Conservation (phyloP, 345 rosid genomes). For the Eucalyptus lansdowneana region DNA sequence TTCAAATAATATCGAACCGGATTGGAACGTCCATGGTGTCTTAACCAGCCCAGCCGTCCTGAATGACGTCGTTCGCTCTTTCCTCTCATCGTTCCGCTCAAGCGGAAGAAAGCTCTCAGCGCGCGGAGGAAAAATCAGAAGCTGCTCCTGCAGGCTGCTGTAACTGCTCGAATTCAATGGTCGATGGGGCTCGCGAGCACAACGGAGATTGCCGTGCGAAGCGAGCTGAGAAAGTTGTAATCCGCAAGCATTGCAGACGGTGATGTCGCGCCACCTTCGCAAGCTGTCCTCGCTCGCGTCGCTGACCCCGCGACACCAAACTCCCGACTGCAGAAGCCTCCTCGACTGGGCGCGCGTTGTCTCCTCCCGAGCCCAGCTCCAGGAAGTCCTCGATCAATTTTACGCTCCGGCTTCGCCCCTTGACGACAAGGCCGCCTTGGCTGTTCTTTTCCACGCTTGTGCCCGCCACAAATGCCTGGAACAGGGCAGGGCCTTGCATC, state of each 20-base stretch:
- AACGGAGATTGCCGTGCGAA: background rate
- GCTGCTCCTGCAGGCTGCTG: background rate
- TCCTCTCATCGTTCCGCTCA: background rate
- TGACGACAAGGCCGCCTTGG: conserved; percentile 25
- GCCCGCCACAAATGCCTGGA: conserved; percentile 38
- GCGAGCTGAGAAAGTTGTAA: background rate
- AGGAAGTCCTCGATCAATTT: conserved; percentile 39
- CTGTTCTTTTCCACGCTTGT: conserved; percentile 57
- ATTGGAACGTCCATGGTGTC: background rate
- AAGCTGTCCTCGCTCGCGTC: background rate
- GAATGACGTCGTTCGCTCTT: background rate
- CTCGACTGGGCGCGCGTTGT: conserved; percentile 11
- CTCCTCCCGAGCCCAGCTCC: conserved; percentile 22
- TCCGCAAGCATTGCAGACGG: background rate
- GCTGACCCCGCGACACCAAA: background rate
- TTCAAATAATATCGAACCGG: background rate
- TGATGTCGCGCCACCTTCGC: background rate
- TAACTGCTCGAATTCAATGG: background rate
- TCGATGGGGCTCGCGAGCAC: background rate
- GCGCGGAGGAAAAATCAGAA: background rate
- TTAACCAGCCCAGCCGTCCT: background rate
- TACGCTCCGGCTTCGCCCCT: background rate
- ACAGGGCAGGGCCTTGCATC: conserved; percentile 46
- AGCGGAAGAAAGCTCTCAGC: background rate
- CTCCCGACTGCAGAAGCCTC: background rate